Evolutionary conservation across 1,284 basidiomycete species (phyloP).

Genomic region (Malassezia japonica): DNA sequence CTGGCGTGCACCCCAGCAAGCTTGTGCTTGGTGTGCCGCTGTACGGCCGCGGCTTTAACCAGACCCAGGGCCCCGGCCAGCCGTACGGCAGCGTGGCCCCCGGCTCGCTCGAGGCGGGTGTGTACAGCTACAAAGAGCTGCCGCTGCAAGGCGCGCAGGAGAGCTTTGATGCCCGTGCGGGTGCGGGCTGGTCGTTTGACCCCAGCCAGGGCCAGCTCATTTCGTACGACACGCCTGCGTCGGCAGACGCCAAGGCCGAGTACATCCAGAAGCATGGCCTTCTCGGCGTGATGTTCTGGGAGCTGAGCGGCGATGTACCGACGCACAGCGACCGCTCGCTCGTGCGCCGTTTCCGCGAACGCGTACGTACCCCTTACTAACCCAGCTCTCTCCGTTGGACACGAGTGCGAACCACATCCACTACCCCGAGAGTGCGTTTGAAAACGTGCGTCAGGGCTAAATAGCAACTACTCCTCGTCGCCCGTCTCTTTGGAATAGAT

Average conservation of each 20-base stretch:
- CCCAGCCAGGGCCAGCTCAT: constrained; percentile 62
- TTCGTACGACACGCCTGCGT: constrained; percentile 65
- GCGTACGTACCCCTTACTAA: no score
- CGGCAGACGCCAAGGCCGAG: constrained; percentile 62
- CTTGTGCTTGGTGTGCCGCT: constrained; percentile 61
- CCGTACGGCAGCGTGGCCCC: constrained; percentile 69
- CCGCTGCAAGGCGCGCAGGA: constrained; percentile 62
- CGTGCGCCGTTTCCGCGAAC: constrained; percentile 18
- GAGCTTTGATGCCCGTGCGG: constrained; percentile 62
- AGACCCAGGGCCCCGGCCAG: constrained; percentile 64
- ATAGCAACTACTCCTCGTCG: not conserved
- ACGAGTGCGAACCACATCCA: constrained; percentile 62
- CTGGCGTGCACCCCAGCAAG: constrained; percentile 65
- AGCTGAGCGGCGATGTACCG: constrained; percentile 47
- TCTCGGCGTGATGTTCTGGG: constrained; percentile 65
- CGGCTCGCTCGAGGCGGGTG: constrained; percentile 57
- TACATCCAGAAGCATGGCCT: constrained; percentile 64
- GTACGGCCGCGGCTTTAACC: constrained; percentile 66
- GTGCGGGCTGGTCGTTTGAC: constrained; percentile 66
- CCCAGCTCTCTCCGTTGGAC: constrained; percentile 43
- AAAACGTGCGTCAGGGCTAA: constrained; percentile 41
- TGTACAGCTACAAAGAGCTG: constrained; percentile 61
- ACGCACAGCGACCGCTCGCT: constrained; percentile 21
- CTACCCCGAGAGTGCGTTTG: constrained; percentile 51
- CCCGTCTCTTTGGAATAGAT: constrained; percentile 18